Base-by-base conservation (phyloP, 352 stramenopile species). In the Pythium phragmiticola region DNA sequence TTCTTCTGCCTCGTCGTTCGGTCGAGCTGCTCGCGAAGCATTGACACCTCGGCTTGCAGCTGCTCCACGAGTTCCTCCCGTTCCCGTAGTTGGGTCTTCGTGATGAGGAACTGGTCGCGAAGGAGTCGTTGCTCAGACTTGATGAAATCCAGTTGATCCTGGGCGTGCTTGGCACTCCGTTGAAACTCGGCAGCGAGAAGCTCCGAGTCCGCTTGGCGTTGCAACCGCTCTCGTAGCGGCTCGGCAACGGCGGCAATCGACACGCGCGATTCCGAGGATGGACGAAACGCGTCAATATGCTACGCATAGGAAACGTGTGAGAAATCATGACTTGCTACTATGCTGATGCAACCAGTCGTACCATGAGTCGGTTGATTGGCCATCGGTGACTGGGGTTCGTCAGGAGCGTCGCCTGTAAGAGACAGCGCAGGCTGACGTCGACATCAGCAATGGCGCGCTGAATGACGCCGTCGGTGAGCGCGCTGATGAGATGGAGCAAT, bases 91-190 rank as follows among this genome's bases (percentile, higher is more conserved):
- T 76, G 74, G 0, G 63, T 78, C 47, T 88, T 90, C 9, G 76
- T 70, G n/a, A 68, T 42, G 11, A 89, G 69, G 2, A 89, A 73
- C 34, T 76, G 60, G 26, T 67, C 60, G 2, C 76, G 72, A 3
- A 89, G 67, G 7, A 74, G 30, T 0, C 74, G 65, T n/a, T 89
- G 80, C 41, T 89, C 80, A 43, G 80, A 80, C 48, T 73, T 81
- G 56, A 87, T 78, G 54, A 89, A 89, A 36, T 82, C 71, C 8
- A 89, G 67, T 48, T 89, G 80, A 12, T 87, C 80, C 37, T 87
- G 78, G 0, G 69, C 65, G 36, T 88, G 78, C 54, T 87, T 88
- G 13, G 66, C 62, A 3, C 66, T 63, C 16, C 76, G 70, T 26
- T 78, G 51, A 21, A 68, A 64, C 17, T 76, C 75, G 21, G 60